Evolutionary conservation across 2,329 filamentous ascomycete species (phyloP).

Genomic region (Neonectria hederae): DNA sequence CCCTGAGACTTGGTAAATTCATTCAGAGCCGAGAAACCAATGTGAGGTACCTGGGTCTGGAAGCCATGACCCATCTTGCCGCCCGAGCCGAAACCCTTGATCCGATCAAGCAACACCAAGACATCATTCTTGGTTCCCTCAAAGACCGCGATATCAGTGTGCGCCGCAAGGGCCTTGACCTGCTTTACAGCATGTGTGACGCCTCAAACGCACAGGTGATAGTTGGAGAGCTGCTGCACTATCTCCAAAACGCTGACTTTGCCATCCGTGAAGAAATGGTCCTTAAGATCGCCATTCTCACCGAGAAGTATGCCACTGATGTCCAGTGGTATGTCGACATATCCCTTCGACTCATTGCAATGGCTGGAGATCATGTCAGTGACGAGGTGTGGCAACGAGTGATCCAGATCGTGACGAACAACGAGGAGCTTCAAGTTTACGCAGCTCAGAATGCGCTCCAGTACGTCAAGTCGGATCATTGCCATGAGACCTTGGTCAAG

Average conservation of each 20-base stretch:
- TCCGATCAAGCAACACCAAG: slow-evolving; percentile 97
- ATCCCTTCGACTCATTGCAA: slow-evolving; percentile 89
- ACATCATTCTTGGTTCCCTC: slow-evolving; percentile 92
- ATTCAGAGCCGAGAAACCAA: slow-evolving; percentile 98
- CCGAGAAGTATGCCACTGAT: slow-evolving; percentile 97
- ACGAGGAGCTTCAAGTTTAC: slow-evolving; percentile 97
- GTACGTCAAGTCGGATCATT: slow-evolving; percentile 91
- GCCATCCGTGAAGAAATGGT: slow-evolving; percentile 99
- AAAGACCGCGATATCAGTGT: slow-evolving; percentile 98
- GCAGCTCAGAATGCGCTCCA: slow-evolving; percentile 92
- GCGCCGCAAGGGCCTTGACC: slow-evolving; percentile 90
- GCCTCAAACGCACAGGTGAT: slow-evolving; percentile 92
- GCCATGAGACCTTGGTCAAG: slow-evolving; percentile 96
- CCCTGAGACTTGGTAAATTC: slow-evolving; percentile 88
- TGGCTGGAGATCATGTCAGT: slow-evolving; percentile 98
- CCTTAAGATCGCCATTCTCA: slow-evolving; percentile 96
- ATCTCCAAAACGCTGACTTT: slow-evolving; percentile 95
- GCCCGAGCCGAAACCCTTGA: slow-evolving; percentile 93
- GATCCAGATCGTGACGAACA: slow-evolving; percentile 98
- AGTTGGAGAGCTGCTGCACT: slow-evolving; percentile 91
- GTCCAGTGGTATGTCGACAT: slow-evolving; percentile 99
- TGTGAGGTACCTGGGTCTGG: slow-evolving; percentile 92
- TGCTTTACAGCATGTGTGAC: slow-evolving; percentile 99
- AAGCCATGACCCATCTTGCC: slow-evolving; percentile 98
- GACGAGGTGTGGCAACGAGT: slow-evolving; percentile 99